Base-by-base conservation (phyloP, 2,329 filamentous ascomycete genomes). In the Penicillium fuscoglaucum region DNA sequence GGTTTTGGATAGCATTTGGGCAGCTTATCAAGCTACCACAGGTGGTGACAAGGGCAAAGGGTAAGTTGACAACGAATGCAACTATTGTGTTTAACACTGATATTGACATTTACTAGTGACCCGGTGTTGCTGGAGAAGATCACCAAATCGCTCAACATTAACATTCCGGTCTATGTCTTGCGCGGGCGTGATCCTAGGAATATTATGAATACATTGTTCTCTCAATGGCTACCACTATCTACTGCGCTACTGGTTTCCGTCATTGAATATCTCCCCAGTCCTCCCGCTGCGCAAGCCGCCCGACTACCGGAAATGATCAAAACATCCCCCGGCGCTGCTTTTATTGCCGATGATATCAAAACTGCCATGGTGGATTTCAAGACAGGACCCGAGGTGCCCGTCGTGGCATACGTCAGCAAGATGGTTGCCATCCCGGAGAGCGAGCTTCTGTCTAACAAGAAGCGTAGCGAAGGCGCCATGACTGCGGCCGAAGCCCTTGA, bases 371-470 rank as follows among this genome's bases (percentile, higher is more conserved):
- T 90, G 2, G 82, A 87, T 0, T 97, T 96, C 71, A 90, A 90
- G 69, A 85, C 85, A 4, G 82, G 82, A 0, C 81, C 84, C 40
- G 82, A 87, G 0, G 89, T 90, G 57, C 93, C 93, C 0, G 87
- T 96, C 0, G 91, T 99, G 1, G 93, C 91, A 9, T 99, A 96
- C 65, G 90, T 99, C 60, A 98, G 93, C 78, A 99, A 99, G 74
- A 97, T 99, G 92, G 90, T 98, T 1, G 95, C 95, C 0, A 83
- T 99, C 13, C 93, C 92, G 0, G 91, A 96, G 70, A 97, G 91
- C 74, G 93, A 99, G 68, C 80, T 99, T 6, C 90, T 91, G 0
- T 86, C 93, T 52, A 96, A 96, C 73, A 75, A 74, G 24, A 96
- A 89, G 74, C 84, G 91, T 46, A 83, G 86, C 17, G 88, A 88